phyloP scores from a whole-genome alignment of 805 yeast species.

The Saccharomyces mikatae region DNA sequence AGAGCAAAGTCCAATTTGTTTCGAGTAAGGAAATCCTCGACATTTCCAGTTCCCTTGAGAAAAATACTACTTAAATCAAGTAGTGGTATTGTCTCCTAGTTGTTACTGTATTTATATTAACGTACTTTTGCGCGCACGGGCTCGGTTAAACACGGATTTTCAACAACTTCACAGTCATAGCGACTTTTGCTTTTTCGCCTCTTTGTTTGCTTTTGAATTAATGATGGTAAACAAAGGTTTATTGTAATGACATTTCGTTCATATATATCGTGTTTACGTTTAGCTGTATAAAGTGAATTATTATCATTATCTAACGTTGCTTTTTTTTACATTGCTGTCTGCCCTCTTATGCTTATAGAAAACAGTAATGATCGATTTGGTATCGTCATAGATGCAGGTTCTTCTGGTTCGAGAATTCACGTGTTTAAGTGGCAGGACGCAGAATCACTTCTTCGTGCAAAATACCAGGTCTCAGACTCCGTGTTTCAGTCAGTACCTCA shows the following conservation, averaged over 20 bases:
- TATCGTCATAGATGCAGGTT: constrained; percentile 89
- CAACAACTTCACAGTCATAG: neutral
- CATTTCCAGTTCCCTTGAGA: constrained; percentile 7
- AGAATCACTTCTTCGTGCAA: constrained; percentile 8
- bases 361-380: constrained; percentile 46
- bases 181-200: neutral
- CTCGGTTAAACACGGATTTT: neutral
- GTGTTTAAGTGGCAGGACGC: constrained; percentile 73
- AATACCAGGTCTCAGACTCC: constrained; percentile 5
- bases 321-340: neutral
- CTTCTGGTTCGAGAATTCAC: constrained; percentile 86
- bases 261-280: neutral
- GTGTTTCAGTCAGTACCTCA: constrained; percentile 55
- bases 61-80: neutral
- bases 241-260: neutral
- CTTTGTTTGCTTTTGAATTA: neutral
- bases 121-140: neutral
- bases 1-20: constrained; percentile 26
- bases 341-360: neutral
- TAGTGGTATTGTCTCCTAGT: neutral
- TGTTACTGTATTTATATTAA: neutral
- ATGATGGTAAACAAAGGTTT: neutral
- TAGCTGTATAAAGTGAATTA: neutral
- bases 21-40: constrained; percentile 25
- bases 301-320: neutral